These are phyloP conservation scores for Arabidopsis suecica DNA, from an alignment of 345 rosid species.

Conservation along the genomic window DNA sequence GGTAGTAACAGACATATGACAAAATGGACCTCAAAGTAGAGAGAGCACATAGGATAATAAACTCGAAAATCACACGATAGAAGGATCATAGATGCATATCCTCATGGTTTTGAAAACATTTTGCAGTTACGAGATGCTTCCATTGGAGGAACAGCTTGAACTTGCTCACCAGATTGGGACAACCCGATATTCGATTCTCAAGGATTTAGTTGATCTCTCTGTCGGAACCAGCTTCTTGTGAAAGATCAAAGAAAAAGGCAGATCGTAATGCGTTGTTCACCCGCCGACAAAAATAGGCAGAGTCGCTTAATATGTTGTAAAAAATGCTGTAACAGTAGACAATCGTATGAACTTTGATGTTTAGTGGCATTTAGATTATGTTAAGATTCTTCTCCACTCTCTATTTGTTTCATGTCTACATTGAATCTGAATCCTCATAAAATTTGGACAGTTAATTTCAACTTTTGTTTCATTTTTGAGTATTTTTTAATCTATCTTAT, in stretches of 20 bases:
- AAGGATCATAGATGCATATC: constrained; percentile 7
- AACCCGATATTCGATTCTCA: constrained; percentile 76
- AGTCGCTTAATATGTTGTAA: constrained; percentile 31
- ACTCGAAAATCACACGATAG: constrained; percentile 11
- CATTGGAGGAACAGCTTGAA: constrained; percentile 85
- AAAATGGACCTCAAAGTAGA: not conserved
- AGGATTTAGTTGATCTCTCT: constrained; percentile 82
- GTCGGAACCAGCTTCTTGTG: constrained; percentile 89
- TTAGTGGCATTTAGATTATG: constrained; percentile 20
- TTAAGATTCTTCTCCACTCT: constrained; percentile 18
- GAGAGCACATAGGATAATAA: not conserved
- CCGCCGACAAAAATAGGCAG: not conserved
- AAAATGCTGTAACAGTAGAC: constrained; percentile 29
- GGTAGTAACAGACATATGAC: not conserved
- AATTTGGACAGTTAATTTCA: not conserved
- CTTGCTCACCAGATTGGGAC: constrained; percentile 90
- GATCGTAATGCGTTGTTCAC: constrained; percentile 27
- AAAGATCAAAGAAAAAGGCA: constrained; percentile 31
- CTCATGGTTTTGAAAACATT: constrained; percentile 26
- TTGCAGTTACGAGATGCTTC: constrained; percentile 91
- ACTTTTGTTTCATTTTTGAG: not conserved
- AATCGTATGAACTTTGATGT: constrained; percentile 6
- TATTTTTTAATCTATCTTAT: not conserved
- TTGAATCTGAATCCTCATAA: not conserved
- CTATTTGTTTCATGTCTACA: constrained; percentile 15